These are phyloP conservation scores for Metschnikowia amazonensis DNA, from an alignment of 805 yeast species.

Conservation along the genomic window DNA sequence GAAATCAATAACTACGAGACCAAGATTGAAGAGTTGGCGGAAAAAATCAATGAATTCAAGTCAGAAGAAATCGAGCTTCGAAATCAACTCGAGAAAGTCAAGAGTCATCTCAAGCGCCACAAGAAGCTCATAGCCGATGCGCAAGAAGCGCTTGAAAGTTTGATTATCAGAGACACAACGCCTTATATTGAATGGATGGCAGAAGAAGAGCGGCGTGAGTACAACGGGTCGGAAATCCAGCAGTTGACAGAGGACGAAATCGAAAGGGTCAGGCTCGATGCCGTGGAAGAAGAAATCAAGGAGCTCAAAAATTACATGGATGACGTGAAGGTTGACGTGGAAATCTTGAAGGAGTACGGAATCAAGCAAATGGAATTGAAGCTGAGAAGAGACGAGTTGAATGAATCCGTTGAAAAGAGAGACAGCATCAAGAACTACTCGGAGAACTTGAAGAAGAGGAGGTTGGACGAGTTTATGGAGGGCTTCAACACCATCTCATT, in stretches of 20 bases:
- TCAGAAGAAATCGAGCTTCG: slow-evolving; percentile 65
- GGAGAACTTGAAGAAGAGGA: slow-evolving; percentile 66
- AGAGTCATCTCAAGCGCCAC: slow-evolving; percentile 33
- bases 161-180: slow-evolving; percentile 53
- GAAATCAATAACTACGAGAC: slow-evolving; percentile 33
- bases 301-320: slow-evolving; percentile 54
- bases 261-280: slow-evolving; percentile 42
- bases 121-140: slow-evolving; percentile 37
- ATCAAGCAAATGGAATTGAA: slow-evolving; percentile 60
- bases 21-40: slow-evolving; percentile 34
- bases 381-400: slow-evolving; percentile 61
- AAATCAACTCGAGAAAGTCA: slow-evolving; percentile 58
- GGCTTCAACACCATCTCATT: slow-evolving; percentile 85
- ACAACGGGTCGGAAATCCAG: slow-evolving; percentile 36
- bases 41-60: slow-evolving; percentile 52
- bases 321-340: slow-evolving; percentile 62
- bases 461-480: slow-evolving; percentile 87
- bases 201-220: slow-evolving; percentile 33
- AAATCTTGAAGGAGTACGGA: slow-evolving; percentile 73
- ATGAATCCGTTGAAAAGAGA: slow-evolving; percentile 60
- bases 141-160: slow-evolving; percentile 37
- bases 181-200: slow-evolving; percentile 50
- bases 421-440: slow-evolving; percentile 58
- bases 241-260: slow-evolving; percentile 52
- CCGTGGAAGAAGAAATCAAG: slow-evolving; percentile 48